phyloP scores from a whole-genome alignment of 441 rosid species.

The Gossypium trilobum region DNA sequence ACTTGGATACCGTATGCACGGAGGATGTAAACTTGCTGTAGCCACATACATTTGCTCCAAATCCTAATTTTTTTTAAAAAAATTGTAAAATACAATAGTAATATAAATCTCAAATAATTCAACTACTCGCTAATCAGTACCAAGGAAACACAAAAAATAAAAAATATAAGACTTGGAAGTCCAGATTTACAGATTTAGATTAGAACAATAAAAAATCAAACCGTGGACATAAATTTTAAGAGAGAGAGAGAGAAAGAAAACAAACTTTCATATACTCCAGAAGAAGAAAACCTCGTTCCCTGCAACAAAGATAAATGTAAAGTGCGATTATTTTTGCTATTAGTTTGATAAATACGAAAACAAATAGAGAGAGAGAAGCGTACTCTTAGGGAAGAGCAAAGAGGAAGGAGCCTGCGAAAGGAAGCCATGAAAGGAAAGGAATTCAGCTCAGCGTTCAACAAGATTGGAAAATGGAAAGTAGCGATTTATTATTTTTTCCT shows the following conservation, averaged over 20 bases:
- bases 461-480: background rate
- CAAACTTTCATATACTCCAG: conserved; percentile 31
- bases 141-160: background rate
- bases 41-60: conserved; percentile 27
- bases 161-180: background rate
- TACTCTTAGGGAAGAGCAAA: conserved; percentile 31
- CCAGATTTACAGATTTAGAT: too few species aligned
- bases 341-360: background rate
- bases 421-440: conserved; percentile 31
- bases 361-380: background rate
- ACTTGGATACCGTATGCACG: conserved; percentile 27
- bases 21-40: conserved; percentile 24
- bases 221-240: background rate
- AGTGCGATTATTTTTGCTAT: background rate
- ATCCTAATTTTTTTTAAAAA: conserved; percentile 20
- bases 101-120: background rate
- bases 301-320: conserved; percentile 21
- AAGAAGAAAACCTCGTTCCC: conserved; percentile 26
- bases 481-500: background rate
- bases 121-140: background rate
- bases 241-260: background rate
- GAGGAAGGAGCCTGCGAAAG: conserved; percentile 39
- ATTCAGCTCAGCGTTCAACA: conserved; percentile 18
- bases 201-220: background rate
- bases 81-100: background rate